Base-by-base conservation (phyloP, 331 rosid genomes). In the Phaseolus coccineus region DNA sequence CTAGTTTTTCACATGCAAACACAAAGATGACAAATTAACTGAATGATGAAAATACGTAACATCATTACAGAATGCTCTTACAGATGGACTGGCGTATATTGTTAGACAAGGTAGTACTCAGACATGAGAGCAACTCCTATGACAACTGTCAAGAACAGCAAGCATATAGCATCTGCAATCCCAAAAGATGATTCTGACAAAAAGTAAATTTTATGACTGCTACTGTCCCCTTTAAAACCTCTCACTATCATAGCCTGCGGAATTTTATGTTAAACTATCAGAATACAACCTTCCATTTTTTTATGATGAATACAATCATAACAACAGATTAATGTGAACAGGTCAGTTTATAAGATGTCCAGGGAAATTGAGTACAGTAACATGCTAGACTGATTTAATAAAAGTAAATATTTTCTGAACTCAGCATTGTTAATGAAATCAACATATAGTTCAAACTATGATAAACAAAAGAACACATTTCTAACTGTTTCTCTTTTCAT, bases 201-300 rank as follows among this genome's bases (percentile, higher is more conserved):
- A 81, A 90, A 87, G 87, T 91, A 91, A 59, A 95, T 87, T 80
- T 88, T 95, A 71, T 95, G 97, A 69, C 74, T 40, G 48, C 81
- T 81, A 76, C 92, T 68, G 72, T 95, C 88, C 72, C 99, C 99
- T 87, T 91, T 90, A 71, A 95, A 95, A 42, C 99, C 99, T 87
- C 99, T 87, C 58, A 85, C 97, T 58, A 95, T 91, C 99, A 95
- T 95, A 47, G 99, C 99, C 99, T 95, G 90, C 82, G 79, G 25
- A 19, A 24, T 67, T 42, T 68, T 77, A 77, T 30, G 69, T 53
- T 53, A 40, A 57, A 83, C 51, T 37, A 62, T 80, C 81, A 86
- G 76, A 72, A 46, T 8, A 46, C 55, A 61, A 76, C 30, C 62
- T 9, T 50, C 19, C 1, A 61, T 28, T 2, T 2, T 73, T 50